A percentile compares a stretch with the other conserved stretches of the same genome.
phyloP scores from a whole-genome alignment of 139 green algal species.

The Edaphochlamys debaryana region DNA sequence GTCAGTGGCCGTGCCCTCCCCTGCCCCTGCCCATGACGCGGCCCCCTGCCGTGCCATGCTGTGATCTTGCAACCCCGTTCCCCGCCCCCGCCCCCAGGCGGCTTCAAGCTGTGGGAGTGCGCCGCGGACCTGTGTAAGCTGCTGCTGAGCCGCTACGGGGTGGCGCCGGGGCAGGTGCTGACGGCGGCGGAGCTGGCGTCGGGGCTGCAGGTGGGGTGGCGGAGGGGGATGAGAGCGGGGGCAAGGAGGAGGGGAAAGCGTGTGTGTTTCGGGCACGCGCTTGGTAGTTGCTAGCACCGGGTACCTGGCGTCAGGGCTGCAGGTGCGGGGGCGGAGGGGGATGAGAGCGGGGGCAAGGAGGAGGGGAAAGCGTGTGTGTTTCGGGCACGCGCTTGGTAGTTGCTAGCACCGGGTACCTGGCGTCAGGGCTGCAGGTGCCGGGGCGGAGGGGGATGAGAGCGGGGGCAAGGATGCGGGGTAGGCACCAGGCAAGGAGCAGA shows the following conservation, averaged over 20 bases:
- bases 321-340: not conserved
- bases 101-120: conserved; percentile 96
- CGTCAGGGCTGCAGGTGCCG: not conserved
- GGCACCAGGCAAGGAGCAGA: too few relatives aligned
- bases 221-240: not conserved
- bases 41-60: too few relatives aligned
- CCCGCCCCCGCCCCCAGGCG: conserved; percentile 76
- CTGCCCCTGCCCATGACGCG: too few relatives aligned
- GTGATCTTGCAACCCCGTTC: too few relatives aligned
- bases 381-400: too few relatives aligned
- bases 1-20: too few relatives aligned
- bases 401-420: too few relatives aligned
- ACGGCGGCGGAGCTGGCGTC: not conserved
- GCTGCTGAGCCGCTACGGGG: conserved; percentile 58
- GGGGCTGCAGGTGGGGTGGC: conserved; percentile 22
- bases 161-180: conserved; percentile 11
- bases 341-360: too few relatives aligned
- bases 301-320: not conserved
- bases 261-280: not conserved
- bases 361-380: not conserved
- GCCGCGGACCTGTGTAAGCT: conserved; percentile 78
- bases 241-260: too few relatives aligned
- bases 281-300: too few relatives aligned
- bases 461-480: too few relatives aligned
- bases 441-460: not conserved